Base-by-base conservation (phyloP, 805 yeast species). In the Pichia thaimueangensis region DNA sequence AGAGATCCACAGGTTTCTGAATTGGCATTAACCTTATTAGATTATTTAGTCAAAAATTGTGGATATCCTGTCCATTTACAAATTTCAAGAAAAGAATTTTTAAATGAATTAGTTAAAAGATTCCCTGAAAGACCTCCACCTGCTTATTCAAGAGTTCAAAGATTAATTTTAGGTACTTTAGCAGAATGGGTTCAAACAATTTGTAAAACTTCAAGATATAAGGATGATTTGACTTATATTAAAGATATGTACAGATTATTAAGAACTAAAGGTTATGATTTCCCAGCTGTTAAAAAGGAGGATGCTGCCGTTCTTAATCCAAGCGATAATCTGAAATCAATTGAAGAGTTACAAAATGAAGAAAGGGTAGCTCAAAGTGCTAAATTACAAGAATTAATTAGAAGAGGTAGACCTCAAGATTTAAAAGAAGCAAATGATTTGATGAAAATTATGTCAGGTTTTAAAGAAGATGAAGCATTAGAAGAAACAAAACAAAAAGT, bases 371-470 rank as follows among this genome's bases (percentile, higher is more conserved):
- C 94, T 2, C 96, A 89, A 58, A 76, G 86, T 49, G 97, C 98
- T 15, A 93, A 93, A 65, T 74, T 93, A 50, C 98, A 93, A 65
- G 98, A 93, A 63, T 73, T 93, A 48, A 85, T 93, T 48, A 80
- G 97, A 65, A 76, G 97, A 55, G 98, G 97, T 32, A 83, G 86
- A 61, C 97, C 98, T 6, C 85, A 82, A 49, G 99, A 93, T 65
- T 74, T 93, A 57, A 86, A 82, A 54, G 98, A 93, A 63, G 99
- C 99, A 34, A 93, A 93, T 63, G 86, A 85, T 53, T 73, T 93
- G 62, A 93, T 93, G 98, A 88, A 91, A 61, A 79, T 93, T 52
- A 88, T 93, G 96, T 95, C 97, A 5, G 99, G 99, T 6, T 93
- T 87, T 69, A 85, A 85, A 61, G 87, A 85, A 55, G 96, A 88